Conservation (phyloP, 2,329 filamentous ascomycete species). For the Colletotrichum siamense region DNA sequence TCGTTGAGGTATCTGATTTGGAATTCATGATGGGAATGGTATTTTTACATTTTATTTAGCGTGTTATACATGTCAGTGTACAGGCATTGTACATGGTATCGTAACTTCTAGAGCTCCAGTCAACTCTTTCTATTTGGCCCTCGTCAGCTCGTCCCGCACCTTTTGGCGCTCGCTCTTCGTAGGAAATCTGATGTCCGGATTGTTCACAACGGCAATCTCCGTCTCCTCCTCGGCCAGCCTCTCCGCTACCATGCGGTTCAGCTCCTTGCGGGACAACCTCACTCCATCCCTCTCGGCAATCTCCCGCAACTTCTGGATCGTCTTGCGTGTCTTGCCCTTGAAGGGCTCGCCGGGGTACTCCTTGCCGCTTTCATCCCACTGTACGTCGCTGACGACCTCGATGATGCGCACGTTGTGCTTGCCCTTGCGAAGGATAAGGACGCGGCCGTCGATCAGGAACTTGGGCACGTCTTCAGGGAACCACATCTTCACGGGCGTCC, state of each 20-base stretch:
- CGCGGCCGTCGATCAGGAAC: constrained; percentile 63
- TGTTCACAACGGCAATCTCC: constrained; percentile 40
- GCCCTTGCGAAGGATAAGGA: constrained; percentile 67
- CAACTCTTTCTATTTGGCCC: neutral
- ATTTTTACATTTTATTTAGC: constrained; percentile 12
- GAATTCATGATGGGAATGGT: neutral
- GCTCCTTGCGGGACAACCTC: constrained; percentile 28
- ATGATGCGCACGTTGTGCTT: constrained; percentile 69
- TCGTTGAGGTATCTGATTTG: constrained; percentile 34
- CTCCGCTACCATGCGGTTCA: constrained; percentile 33
- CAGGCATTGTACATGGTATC: constrained; percentile 18
- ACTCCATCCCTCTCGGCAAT: constrained; percentile 38
- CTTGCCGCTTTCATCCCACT: constrained; percentile 53
- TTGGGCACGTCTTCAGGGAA: constrained; percentile 61
- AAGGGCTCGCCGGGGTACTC: constrained; percentile 59
- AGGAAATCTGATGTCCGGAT: constrained; percentile 46
- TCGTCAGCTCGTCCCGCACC: neutral
- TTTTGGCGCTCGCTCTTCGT: constrained; percentile 15
- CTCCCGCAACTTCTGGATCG: constrained; percentile 42
- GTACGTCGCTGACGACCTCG: constrained; percentile 62
- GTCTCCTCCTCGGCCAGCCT: constrained; percentile 25
- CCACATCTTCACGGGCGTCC: constrained; percentile 66
- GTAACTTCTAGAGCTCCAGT: neutral
- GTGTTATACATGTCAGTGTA: constrained; percentile 13
- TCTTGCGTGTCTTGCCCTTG: constrained; percentile 51